Base-by-base conservation (phyloP, 495 filamentous ascomycete genomes). In the Xylaria cubensis region DNA sequence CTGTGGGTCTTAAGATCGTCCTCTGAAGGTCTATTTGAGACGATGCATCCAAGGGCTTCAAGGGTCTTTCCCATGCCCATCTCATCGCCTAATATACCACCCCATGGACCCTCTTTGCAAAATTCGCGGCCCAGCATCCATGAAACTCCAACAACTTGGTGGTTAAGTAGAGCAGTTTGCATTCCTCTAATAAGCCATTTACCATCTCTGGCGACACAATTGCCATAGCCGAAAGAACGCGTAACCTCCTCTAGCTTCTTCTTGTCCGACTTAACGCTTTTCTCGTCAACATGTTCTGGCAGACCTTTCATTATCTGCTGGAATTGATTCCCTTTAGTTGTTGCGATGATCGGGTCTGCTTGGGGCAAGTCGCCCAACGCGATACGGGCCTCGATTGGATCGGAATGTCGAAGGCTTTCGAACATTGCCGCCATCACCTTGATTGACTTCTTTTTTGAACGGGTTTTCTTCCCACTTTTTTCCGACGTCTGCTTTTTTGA, bases 31-130 rank as follows among this genome's bases (percentile, higher is more conserved):
- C 76, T 79, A 72, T 87, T 80, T 73, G 84, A 80, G 8, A 88
- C 75, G 36, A 90, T 89, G 67, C 85, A 84, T 1, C 85, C 86
- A 17, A 90, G 73, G 0, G 81, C 78, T 74, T 84, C 76, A 0
- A 90, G 65, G 0, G 88, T 90, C 70, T 90, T 93, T 0, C 91
- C 91, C 1, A 92, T 77, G 0, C 91, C 90, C 90, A 92, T 92
- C 21, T 81, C 77, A 74, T 92, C 90, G 0, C 85, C 86, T 1
- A 88, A 73, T 9, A 92, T 78, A 0, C 90, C 89, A 0, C 90
- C 89, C 29, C 76, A 76, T 0, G 88, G 87, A 15, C 74, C 65
- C 0, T 72, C 36, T 0, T 62, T 34, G 0, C 76, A 82, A 5
- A 82, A 77, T 70, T 92, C 90, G 29, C 88, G 82, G 1, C 82